Conservation (phyloP, 2,329 filamentous ascomycete genomes). For the Intubia oerlemansii region DNA sequence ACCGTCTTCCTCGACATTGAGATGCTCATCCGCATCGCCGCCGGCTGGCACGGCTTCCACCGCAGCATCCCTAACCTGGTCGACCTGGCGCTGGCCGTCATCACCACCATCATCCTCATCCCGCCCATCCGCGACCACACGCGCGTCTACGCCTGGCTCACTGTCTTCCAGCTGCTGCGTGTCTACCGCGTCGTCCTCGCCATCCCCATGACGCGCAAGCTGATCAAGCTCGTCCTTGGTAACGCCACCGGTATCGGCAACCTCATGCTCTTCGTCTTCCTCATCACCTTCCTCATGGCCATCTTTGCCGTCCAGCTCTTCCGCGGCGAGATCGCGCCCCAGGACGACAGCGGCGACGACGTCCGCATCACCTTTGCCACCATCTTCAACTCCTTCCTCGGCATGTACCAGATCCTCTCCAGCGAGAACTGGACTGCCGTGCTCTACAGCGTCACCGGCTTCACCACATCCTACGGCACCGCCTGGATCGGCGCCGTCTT, state of each 20-base stretch:
- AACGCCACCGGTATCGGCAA: constrained; percentile 87
- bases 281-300: constrained; percentile 82
- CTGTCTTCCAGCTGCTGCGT: constrained; percentile 79
- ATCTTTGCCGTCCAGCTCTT: constrained; percentile 91
- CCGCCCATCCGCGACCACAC: constrained; percentile 56
- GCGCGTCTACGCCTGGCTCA: constrained; percentile 65
- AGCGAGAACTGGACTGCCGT: constrained; percentile 91
- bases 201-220: constrained; percentile 64
- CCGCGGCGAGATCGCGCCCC: constrained; percentile 55
- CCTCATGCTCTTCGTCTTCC: constrained; percentile 85
- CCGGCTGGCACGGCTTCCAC: constrained; percentile 68
- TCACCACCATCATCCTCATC: constrained; percentile 69
- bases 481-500: constrained; percentile 86
- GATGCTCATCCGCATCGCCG: constrained; percentile 56
- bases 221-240: constrained; percentile 74
- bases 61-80: constrained; percentile 53
- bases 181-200: constrained; percentile 83
- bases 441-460: constrained; percentile 60
- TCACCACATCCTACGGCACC: constrained; percentile 43
- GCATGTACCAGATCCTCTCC: constrained; percentile 93
- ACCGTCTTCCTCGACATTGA: constrained; percentile 64
- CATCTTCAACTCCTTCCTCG: constrained; percentile 88
- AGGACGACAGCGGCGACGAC: constrained; percentile 37
- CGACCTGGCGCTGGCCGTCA: constrained; percentile 59
- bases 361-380: constrained; percentile 63